Base-by-base conservation (phyloP, 2,329 filamentous ascomycete genomes). In the Penicillium olsonii region DNA sequence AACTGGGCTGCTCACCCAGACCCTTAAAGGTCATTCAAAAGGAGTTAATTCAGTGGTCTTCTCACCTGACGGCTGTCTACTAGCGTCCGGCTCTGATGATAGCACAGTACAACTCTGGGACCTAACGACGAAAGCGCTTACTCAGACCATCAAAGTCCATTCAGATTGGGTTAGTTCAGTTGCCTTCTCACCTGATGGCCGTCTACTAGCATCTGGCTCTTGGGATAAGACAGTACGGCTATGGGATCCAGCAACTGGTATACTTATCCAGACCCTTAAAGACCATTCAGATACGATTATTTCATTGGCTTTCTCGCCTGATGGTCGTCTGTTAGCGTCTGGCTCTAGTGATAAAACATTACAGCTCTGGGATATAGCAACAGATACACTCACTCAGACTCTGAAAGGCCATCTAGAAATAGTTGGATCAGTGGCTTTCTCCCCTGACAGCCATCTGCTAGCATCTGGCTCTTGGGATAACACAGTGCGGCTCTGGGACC, bases 261-360 rank as follows among this genome's bases (percentile, higher is more conserved):
- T 10, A 14, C 27, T 7, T 14, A 3, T 14, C 27, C 27, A 29
- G 5, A 47, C 47, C 17, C 15, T 43, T 8, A 11, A 43, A 39
- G 48, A 27, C 15, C 42, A 50, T 48, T 45, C 38, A 31, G 12
- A 19, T 17, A 11, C 4, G 27, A 37, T 55, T 42, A 11, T 29
- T n/a, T 48, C 46, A 12, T 43, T 60, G 19, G 48, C 53, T 33
- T 57, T 59, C 43, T 68, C 64, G 6, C 53, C 45, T 5, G 60
- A 67, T 42, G 52, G 58, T 33, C 35, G 48, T 43, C 40, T 45
- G 20, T 18, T 63, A 26, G 56, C 57, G 14, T 59, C 56, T n/a
- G 50, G 37, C 24, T 62, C 55, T 9, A 3, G 15, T n/a, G 53
- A 55, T 37, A 24, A 29, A 2, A 53, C 37, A 11, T n/a, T 29